Percentiles rank a stretch among this genome's conserved stretches.
Evolutionary conservation across 2,329 filamentous ascomycete genomes (phyloP).

Genomic region (Ascochyta pisi): DNA sequence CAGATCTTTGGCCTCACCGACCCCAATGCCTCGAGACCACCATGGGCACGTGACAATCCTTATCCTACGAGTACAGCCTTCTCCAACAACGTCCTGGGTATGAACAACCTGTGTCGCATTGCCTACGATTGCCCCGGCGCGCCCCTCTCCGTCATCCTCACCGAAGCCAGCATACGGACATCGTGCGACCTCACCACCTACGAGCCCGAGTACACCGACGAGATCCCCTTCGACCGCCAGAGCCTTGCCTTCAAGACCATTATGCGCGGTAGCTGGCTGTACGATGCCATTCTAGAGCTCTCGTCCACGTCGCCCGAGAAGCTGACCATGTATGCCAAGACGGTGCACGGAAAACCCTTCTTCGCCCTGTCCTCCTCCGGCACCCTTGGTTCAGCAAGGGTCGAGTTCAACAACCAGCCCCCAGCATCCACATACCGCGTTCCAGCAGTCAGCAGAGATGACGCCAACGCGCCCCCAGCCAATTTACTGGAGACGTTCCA

Average conservation of each 20-base stretch:
- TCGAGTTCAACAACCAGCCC: constrained; percentile 63
- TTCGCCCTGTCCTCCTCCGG: constrained; percentile 75
- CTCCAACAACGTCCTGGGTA: constrained; percentile 79
- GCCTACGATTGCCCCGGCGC: constrained; percentile 77
- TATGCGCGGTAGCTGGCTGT: constrained; percentile 78
- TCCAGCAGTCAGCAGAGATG: constrained; percentile 6
- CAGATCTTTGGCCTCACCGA: constrained; percentile 85
- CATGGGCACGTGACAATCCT: constrained; percentile 51
- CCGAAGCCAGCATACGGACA: constrained; percentile 74
- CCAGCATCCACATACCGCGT: constrained; percentile 22
- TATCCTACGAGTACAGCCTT: constrained; percentile 74
- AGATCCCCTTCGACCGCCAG: constrained; percentile 87
- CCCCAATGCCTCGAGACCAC: constrained; percentile 46
- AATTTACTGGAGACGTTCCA: constrained; percentile 75
- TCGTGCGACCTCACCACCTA: constrained; percentile 92
- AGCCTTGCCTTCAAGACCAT: constrained; percentile 90
- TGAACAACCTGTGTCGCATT: constrained; percentile 85
- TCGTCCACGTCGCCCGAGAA: constrained; percentile 72
- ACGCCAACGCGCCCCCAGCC: constrained; percentile 11
- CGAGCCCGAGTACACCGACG: constrained; percentile 67
- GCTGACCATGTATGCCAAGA: constrained; percentile 64
- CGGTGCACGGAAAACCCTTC: constrained; percentile 59
- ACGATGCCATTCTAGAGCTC: constrained; percentile 75
- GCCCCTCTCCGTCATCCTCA: constrained; percentile 82
- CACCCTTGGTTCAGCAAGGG: constrained; percentile 64